Percentiles rank a stretch among this genome's conserved stretches.
phyloP scores from a whole-genome alignment of 2,329 filamentous ascomycete genomes.

The Penicillium psychrosexuale region DNA sequence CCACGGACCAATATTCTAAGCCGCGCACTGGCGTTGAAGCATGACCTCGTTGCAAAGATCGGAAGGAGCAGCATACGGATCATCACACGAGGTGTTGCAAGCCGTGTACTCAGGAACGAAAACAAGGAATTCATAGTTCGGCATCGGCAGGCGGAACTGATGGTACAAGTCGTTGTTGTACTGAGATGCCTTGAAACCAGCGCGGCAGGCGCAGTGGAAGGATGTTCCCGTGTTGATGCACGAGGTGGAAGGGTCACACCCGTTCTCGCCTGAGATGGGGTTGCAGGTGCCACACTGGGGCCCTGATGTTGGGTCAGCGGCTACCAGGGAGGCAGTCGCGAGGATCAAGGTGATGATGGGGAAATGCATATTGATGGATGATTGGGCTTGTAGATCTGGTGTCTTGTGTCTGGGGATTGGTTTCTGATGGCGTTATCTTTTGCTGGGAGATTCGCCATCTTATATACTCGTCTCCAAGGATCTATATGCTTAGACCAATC shows the following conservation, averaged over 20 bases:
- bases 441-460: slow-evolving; percentile 1
- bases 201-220: slow-evolving; percentile 44
- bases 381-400: slow-evolving; percentile 13
- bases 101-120: slow-evolving; percentile 36
- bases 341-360: slow-evolving; percentile 27
- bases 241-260: slow-evolving; percentile 44
- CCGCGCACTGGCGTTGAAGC: slow-evolving; percentile 28
- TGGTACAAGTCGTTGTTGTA: slow-evolving; percentile 28
- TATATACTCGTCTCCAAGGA: neutral
- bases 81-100: slow-evolving; percentile 38
- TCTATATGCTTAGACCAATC: neutral
- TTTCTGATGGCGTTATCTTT: neutral
- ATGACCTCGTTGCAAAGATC: slow-evolving; percentile 38
- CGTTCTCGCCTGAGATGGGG: slow-evolving; percentile 39
- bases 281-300: slow-evolving; percentile 40
- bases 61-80: slow-evolving; percentile 29
- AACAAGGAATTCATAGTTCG: slow-evolving; percentile 41
- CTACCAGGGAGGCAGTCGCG: slow-evolving; percentile 22
- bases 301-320: slow-evolving; percentile 15
- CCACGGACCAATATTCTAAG: slow-evolving; percentile 14
- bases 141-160: slow-evolving; percentile 40
- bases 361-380: slow-evolving; percentile 28
- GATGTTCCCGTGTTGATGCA: slow-evolving; percentile 43
- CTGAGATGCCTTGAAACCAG: slow-evolving; percentile 39
- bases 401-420: neutral